These are phyloP conservation scores for Micractinium sp. DNA, from an alignment of 139 green algal genomes.

Conservation along the genomic window DNA sequence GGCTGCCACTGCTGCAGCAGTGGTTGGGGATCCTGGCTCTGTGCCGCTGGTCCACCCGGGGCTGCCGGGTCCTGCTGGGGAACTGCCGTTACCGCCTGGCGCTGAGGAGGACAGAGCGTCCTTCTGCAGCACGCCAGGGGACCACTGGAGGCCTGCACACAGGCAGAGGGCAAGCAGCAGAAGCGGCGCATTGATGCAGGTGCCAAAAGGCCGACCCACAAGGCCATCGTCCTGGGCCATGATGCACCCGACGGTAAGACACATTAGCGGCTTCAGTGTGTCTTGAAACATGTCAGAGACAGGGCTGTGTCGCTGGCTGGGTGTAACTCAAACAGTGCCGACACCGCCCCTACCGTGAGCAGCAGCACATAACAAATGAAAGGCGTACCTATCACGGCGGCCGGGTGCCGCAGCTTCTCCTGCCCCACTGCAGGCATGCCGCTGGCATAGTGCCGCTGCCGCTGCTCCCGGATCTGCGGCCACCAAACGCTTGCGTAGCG, in stretches of 20 bases:
- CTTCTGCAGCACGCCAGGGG: constrained; percentile 41
- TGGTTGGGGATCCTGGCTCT: neutral
- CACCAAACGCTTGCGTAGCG: constrained; percentile 39
- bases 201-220: too few species aligned
- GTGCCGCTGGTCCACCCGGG: neutral
- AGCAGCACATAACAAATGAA: neutral
- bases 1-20: neutral
- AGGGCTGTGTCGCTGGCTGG: too few species aligned
- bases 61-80: neutral
- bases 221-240: too few species aligned
- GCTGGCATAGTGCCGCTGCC: constrained; percentile 8
- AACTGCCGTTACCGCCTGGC: neutral
- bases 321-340: too few species aligned
- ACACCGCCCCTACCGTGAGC: neutral
- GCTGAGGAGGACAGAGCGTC: constrained; percentile 16
- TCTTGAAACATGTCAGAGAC: too few species aligned
- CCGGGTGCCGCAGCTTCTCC: constrained; percentile 42
- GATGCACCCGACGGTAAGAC: too few species aligned
- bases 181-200: too few species aligned
- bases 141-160: constrained; percentile 36
- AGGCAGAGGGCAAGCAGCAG: neutral
- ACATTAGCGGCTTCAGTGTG: too few species aligned
- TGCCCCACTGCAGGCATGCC: constrained; percentile 12
- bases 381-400: constrained; percentile 6
- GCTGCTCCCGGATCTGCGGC: constrained; percentile 25